Conservation (phyloP, 805 yeast species). For the Kazachstania viticola region DNA sequence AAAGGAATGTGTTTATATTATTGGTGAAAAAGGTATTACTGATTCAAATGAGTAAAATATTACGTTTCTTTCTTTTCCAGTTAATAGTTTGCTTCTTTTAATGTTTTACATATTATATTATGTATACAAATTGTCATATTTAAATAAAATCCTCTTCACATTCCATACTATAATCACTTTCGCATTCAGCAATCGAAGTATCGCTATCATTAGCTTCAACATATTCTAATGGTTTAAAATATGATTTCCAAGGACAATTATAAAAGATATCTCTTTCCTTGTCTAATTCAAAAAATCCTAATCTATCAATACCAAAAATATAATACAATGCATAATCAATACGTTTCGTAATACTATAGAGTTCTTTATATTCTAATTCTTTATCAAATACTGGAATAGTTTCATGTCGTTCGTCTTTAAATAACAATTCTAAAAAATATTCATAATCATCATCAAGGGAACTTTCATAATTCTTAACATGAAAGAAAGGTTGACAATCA, state of each 20-base stretch:
- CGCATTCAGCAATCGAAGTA: background rate
- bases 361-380: slow-evolving; percentile 19
- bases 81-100: too few relatives aligned
- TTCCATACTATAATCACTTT: background rate
- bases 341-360: slow-evolving; percentile 3
- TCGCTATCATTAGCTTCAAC: slow-evolving; percentile 1
- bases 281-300: slow-evolving; percentile 17
- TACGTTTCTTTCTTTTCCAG: too few relatives aligned
- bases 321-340: slow-evolving; percentile 15
- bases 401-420: slow-evolving; percentile 10
- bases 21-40: slow-evolving; percentile 57
- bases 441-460: slow-evolving; percentile 13
- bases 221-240: slow-evolving; percentile 7
- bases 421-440: slow-evolving; percentile 8
- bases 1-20: slow-evolving; percentile 62
- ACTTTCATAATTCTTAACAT: slow-evolving; percentile 12
- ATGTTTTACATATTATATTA: too few relatives aligned
- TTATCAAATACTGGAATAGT: slow-evolving; percentile 11
- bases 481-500: slow-evolving; percentile 15
- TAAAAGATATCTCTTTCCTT: slow-evolving; percentile 13
- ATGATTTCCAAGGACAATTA: slow-evolving; percentile 8
- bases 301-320: slow-evolving; percentile 16
- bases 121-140: too few relatives aligned
- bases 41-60: slow-evolving; percentile 29
- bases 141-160: background rate